Percentiles rank a stretch among this genome's conserved stretches.
phyloP scores from a whole-genome alignment of 2,329 filamentous ascomycete genomes.

The Neonectria sp. region DNA sequence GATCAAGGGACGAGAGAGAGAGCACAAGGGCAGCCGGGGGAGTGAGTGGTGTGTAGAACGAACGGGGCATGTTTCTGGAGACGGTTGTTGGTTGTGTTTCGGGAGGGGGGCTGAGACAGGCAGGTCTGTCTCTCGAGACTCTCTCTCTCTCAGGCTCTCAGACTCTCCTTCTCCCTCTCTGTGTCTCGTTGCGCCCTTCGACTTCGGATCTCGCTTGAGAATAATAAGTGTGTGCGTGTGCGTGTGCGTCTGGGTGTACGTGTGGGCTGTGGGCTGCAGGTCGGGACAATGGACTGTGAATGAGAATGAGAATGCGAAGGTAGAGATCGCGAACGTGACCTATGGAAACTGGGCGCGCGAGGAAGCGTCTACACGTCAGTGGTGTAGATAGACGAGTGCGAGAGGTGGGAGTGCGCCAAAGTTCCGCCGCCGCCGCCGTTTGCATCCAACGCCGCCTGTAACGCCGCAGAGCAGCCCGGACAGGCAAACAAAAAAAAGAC shows the following conservation, averaged over 20 bases:
- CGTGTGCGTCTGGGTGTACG: not conserved
- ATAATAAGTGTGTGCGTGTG: not conserved
- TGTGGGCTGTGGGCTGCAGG: constrained; percentile 6
- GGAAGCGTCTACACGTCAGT: not conserved
- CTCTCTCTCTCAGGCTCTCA: not conserved
- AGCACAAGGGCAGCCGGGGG: constrained; percentile 12
- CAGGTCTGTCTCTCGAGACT: constrained; percentile 16
- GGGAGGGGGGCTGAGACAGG: constrained; percentile 52
- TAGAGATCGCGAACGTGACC: not conserved
- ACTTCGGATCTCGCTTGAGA: constrained; percentile 24
- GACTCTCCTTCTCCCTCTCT: not conserved
- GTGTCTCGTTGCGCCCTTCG: constrained; percentile 1
- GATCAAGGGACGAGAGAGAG: constrained; percentile 17
- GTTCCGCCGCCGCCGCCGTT: not conserved
- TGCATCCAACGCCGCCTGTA: not conserved
- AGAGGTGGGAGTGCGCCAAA: not conserved
- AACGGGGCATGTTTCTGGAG: constrained; percentile 39
- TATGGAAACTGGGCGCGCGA: not conserved
- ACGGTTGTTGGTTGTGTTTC: constrained; percentile 51
- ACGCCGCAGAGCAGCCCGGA: not conserved
- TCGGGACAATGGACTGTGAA: not conserved
- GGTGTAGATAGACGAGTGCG: not conserved
- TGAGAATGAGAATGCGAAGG: not conserved
- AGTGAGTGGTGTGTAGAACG: not conserved
- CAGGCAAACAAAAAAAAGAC: too few relatives aligned